A percentile compares a stretch with the other conserved stretches of the same genome.
These are phyloP conservation scores for Waltergamsia citrina DNA, from an alignment of 2,329 filamentous ascomycete genomes.

Conservation along the genomic window DNA sequence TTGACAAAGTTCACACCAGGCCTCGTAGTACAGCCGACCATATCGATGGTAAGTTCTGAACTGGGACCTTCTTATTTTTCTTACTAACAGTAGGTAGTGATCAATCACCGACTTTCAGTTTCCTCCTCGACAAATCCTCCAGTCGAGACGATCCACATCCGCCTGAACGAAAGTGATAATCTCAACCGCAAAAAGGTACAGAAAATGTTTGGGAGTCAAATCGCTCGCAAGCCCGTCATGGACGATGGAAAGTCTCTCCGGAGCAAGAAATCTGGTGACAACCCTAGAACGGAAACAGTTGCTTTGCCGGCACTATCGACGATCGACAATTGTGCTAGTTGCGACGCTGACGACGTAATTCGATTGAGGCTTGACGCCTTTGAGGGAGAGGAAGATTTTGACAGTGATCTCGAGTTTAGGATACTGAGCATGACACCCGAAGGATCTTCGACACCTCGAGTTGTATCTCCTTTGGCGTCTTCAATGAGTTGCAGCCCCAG, in stretches of 20 bases:
- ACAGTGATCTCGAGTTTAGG: constrained; percentile 25
- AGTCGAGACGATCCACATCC: constrained; percentile 20
- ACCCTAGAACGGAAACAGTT: background rate
- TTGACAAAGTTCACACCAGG: constrained; percentile 5
- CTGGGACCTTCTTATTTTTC: no score
- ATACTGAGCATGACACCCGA: constrained; percentile 23
- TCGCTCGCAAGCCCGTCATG: constrained; percentile 17
- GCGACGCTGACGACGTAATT: no score
- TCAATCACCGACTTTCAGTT: background rate
- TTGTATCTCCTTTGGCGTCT: background rate
- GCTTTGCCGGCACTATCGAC: no score
- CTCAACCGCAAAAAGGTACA: constrained; percentile 23
- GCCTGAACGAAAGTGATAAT: constrained; percentile 23
- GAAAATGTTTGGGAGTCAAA: constrained; percentile 17
- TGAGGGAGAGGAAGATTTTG: constrained; percentile 25
- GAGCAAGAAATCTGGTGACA: background rate
- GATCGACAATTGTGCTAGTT: no score
- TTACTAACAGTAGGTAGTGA: background rate
- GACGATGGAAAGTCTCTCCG: constrained; percentile 10
- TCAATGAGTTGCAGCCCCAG: background rate
- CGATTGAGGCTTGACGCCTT: constrained; percentile 18
- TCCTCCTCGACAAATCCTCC: constrained; percentile 6
- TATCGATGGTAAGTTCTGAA: no score
- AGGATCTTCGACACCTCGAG: constrained; percentile 27
- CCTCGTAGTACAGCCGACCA: no score